Percentiles rank a stretch among this genome's conserved stretches.
phyloP scores from a whole-genome alignment of 2,329 filamentous ascomycete species.

The Fusarium falciforme region DNA sequence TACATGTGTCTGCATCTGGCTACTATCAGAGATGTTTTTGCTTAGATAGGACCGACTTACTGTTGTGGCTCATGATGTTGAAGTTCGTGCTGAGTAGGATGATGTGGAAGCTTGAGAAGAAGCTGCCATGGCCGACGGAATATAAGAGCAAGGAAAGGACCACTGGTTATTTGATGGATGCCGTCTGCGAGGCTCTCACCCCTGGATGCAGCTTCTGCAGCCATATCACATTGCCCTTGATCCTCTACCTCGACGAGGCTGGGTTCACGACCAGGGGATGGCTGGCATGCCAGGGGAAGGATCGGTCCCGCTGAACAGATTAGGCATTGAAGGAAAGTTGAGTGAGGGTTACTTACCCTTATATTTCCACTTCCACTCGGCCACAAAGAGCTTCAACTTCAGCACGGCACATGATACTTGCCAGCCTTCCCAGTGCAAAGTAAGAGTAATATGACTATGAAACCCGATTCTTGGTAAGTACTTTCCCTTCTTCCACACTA shows the following conservation, averaged over 20 bases:
- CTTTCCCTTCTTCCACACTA: neutral
- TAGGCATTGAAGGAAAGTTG: neutral
- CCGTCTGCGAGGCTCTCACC: neutral
- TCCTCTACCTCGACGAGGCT: neutral
- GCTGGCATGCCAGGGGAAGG: neutral
- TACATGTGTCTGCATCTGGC: neutral
- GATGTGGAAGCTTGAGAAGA: neutral
- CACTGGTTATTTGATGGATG: neutral
- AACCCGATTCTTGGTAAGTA: neutral
- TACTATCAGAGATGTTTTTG: neutral
- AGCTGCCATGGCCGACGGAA: neutral
- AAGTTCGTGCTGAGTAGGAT: neutral
- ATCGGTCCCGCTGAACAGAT: neutral
- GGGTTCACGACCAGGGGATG: neutral
- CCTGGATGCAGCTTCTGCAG: neutral
- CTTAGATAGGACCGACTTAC: neutral
- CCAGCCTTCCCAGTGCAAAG: neutral
- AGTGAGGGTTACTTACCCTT: neutral
- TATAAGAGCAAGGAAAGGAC: neutral
- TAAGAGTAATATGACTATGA: neutral
- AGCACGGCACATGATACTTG: neutral
- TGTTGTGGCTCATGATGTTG: neutral
- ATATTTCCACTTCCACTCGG: neutral
- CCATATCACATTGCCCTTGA: neutral
- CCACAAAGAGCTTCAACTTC: neutral